phyloP scores from a whole-genome alignment of 2,329 filamentous ascomycete species.

The Botryotinia convoluta region DNA sequence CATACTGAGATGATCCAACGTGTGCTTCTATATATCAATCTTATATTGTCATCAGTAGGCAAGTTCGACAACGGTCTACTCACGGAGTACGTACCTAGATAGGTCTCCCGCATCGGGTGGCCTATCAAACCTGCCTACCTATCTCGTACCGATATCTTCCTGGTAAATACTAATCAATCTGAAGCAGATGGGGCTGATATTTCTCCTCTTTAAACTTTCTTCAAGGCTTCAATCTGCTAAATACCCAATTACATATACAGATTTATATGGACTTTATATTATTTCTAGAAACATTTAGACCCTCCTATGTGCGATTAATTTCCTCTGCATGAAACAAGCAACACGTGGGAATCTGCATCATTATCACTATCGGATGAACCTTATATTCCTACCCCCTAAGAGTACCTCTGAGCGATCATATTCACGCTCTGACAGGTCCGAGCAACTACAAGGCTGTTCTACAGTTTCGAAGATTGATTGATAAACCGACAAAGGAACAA shows the following conservation, averaged over 20 bases:
- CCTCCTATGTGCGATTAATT: neutral
- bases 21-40: neutral
- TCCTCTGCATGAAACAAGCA: neutral
- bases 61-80: neutral
- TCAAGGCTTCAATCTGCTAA: neutral
- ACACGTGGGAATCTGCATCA: conserved; percentile 8
- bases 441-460: neutral
- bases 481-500: neutral
- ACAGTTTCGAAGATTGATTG: neutral
- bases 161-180: neutral
- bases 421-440: neutral
- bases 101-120: neutral
- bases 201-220: neutral
- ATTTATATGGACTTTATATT: neutral
- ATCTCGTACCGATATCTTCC: neutral
- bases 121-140: neutral
- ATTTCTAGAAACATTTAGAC: conserved; percentile 4
- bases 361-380: conserved; percentile 5
- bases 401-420: neutral
- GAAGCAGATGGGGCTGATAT: neutral
- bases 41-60: neutral
- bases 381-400: neutral
- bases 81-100: neutral
- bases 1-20: neutral
- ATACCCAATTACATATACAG: neutral